These are phyloP conservation scores for Staphylotrichum longicolle DNA, from an alignment of 495 filamentous ascomycete genomes.

Conservation along the genomic window DNA sequence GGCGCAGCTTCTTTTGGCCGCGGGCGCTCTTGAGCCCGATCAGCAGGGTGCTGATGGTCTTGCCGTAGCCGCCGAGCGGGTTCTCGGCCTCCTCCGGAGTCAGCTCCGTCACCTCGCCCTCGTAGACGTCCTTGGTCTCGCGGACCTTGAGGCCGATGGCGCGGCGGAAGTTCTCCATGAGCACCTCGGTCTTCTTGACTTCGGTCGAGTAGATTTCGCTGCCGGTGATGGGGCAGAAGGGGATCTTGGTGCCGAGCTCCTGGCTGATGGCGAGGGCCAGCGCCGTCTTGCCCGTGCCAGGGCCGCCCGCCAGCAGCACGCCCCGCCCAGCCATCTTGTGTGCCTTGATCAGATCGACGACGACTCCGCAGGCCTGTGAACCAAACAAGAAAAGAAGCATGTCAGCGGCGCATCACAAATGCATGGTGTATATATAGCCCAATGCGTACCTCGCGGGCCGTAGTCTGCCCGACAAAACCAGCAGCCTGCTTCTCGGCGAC, in stretches of 20 bases:
- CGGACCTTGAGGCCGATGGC: slow-evolving; percentile 94
- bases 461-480: slow-evolving; percentile 85
- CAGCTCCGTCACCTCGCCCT: slow-evolving; percentile 93
- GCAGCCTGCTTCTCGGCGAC: slow-evolving; percentile 70
- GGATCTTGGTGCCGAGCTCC: slow-evolving; percentile 94
- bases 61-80: slow-evolving; percentile 90
- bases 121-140: slow-evolving; percentile 97
- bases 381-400: neutral
- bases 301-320: slow-evolving; percentile 84
- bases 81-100: slow-evolving; percentile 98
- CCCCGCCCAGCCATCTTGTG: slow-evolving; percentile 97
- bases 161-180: slow-evolving; percentile 97
- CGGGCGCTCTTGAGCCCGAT: slow-evolving; percentile 87
- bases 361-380: slow-evolving; percentile 75
- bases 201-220: slow-evolving; percentile 97
- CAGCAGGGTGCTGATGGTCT: slow-evolving; percentile 86
- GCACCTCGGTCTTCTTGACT: slow-evolving; percentile 96
- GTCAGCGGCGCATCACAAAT: neutral
- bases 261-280: slow-evolving; percentile 91
- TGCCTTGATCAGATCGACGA: slow-evolving; percentile 89
- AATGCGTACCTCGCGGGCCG: slow-evolving; percentile 72
- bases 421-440: neutral
- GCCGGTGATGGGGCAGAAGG: slow-evolving; percentile 94
- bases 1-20: slow-evolving; percentile 92
- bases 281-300: slow-evolving; percentile 95